Percentiles rank a stretch among this genome's conserved stretches.
phyloP scores from a whole-genome alignment of 371 early-diverging fungal genomes.

The Capillidium rhysosporum region DNA sequence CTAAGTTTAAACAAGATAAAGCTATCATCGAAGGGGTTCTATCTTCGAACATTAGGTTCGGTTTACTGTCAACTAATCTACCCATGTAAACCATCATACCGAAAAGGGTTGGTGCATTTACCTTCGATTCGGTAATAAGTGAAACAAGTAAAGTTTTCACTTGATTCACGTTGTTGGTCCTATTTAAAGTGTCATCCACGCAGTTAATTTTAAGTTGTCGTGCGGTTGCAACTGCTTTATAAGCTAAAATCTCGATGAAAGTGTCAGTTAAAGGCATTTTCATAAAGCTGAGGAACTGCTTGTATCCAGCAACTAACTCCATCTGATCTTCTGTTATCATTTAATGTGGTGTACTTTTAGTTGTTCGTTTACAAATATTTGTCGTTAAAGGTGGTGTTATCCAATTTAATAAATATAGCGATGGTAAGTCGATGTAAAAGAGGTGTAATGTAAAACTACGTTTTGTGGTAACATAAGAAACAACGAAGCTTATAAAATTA shows the following conservation, averaged over 20 bases:
- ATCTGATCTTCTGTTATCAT: neutral
- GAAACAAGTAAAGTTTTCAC: conserved; percentile 26
- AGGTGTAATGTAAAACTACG: no score
- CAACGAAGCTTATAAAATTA: no score
- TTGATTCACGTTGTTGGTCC: conserved; percentile 5
- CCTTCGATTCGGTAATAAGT: conserved; percentile 26
- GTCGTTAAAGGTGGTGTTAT: no score
- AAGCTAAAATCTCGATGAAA: neutral
- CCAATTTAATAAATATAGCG: no score
- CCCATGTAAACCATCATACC: conserved; percentile 33
- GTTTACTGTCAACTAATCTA: conserved; percentile 15
- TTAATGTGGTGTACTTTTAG: no score
- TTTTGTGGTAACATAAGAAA: no score
- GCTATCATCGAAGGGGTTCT: conserved; percentile 50
- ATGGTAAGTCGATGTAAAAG: no score
- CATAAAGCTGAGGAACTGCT: neutral
- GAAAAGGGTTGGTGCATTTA: conserved; percentile 29
- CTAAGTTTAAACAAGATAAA: conserved; percentile 47
- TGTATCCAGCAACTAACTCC: neutral
- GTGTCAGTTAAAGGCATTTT: neutral
- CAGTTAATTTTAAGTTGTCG: conserved; percentile 7
- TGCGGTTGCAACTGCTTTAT: neutral
- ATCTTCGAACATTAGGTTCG: neutral
- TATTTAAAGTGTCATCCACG: no score
- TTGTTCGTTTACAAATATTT: no score